Evolutionary conservation across 225 moss, liverwort and hornwort species (phyloP).

Genomic region (Sphagnum contortum): DNA sequence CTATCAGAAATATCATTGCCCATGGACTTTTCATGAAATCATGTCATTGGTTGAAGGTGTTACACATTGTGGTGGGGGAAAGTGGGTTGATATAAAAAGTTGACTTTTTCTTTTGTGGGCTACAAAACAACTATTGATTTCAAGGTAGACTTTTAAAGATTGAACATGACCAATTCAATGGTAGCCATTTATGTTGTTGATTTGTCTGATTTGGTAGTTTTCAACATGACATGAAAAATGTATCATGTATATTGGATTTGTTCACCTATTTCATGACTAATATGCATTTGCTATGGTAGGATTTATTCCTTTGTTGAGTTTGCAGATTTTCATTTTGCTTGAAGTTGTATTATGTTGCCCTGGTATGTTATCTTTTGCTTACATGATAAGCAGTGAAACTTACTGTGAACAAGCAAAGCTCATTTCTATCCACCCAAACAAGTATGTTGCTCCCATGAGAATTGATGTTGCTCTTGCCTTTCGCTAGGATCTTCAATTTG

Average conservation of each 20-base stretch:
- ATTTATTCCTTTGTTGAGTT: too few species aligned
- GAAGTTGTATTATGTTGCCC: too few species aligned
- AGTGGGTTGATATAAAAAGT: slow-evolving; percentile 99
- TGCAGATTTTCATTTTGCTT: too few species aligned
- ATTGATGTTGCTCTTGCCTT: not conserved
- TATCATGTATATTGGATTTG: too few species aligned
- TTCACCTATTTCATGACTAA: too few species aligned
- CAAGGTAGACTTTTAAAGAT: slow-evolving; percentile 34
- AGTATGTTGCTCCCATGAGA: slow-evolving; percentile 15
- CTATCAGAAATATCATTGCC: slow-evolving; percentile 83
- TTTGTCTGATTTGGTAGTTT: too few species aligned
- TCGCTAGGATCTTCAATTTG: not conserved
- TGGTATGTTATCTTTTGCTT: not conserved
- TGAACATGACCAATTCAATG: too few species aligned
- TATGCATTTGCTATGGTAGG: too few species aligned
- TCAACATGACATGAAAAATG: too few species aligned
- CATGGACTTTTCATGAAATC: slow-evolving; percentile 95
- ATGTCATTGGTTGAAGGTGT: slow-evolving; percentile 96
- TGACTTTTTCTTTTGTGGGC: slow-evolving; percentile 73
- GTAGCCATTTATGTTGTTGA: too few species aligned
- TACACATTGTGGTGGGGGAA: slow-evolving; percentile 92
- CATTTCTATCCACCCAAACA: slow-evolving; percentile 93
- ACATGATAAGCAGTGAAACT: slow-evolving; percentile 96
- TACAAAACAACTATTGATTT: slow-evolving; percentile 94
- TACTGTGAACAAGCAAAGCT: slow-evolving; percentile 82